Evolutionary conservation across 2,329 filamentous ascomycete genomes (phyloP).

Genomic region (Aspergillus sp.): DNA sequence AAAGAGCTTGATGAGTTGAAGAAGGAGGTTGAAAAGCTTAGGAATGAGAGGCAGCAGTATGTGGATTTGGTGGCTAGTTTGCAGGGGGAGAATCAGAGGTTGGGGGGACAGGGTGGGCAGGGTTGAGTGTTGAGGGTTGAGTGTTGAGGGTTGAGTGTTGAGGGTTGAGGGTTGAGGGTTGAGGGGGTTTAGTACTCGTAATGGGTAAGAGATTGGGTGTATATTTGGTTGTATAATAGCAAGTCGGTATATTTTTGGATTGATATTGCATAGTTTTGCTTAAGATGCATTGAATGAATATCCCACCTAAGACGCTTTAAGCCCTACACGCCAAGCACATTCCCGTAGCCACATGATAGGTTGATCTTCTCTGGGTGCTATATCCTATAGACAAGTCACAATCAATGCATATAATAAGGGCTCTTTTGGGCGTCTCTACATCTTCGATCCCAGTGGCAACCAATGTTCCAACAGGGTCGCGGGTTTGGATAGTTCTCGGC

Average conservation of each 20-base stretch:
- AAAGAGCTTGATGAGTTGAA: slow-evolving; percentile 42
- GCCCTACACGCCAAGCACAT: no score
- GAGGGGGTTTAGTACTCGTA: neutral
- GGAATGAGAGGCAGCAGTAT: slow-evolving; percentile 46
- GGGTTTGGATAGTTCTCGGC: no score
- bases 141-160: neutral
- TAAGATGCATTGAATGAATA: neutral
- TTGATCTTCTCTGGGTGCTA: no score
- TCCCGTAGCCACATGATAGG: no score
- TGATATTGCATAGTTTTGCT: neutral
- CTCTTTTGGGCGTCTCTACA: no score
- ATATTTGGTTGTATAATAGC: no score
- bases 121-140: neutral
- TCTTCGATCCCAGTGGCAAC: no score
- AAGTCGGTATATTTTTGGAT: neutral
- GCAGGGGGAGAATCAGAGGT: slow-evolving; percentile 51
- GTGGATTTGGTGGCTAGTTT: slow-evolving; percentile 47
- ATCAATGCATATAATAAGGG: no score
- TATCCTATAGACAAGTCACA: no score
- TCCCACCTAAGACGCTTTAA: no score
- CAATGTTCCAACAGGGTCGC: no score
- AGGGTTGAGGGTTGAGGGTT: neutral
- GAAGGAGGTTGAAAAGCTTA: slow-evolving; percentile 43
- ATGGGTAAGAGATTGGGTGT: neutral
- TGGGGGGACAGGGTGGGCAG: slow-evolving; percentile 24